Conservation (phyloP, 352 stramenopile genomes). For the Globisporangium okanoganense region DNA sequence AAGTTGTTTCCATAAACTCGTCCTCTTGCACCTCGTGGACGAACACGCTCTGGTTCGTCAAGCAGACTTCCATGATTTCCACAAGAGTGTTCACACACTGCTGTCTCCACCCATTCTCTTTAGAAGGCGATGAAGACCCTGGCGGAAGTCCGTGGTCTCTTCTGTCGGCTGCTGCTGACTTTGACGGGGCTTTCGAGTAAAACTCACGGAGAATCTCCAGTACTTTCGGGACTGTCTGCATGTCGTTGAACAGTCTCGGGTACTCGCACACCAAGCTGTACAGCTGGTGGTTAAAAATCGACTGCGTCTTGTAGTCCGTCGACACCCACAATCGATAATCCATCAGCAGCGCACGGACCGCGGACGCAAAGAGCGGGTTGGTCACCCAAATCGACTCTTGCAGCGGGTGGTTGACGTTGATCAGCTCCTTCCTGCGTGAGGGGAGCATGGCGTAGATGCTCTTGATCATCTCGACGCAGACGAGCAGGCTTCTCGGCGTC, state of each 20-base stretch:
- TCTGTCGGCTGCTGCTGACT: neutral
- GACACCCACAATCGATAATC: constrained; percentile 66
- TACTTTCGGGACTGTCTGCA: constrained; percentile 53
- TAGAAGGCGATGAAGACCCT: neutral
- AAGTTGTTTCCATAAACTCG: constrained; percentile 69
- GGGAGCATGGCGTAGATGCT: constrained; percentile 55
- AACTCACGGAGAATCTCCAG: constrained; percentile 61
- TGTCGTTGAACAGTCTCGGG: constrained; percentile 60
- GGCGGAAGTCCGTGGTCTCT: neutral
- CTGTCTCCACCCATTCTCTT: constrained; percentile 55
- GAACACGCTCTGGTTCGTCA: constrained; percentile 74
- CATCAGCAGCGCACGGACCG: constrained; percentile 57
- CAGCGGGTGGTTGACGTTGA: constrained; percentile 48
- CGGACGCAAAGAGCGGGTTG: constrained; percentile 70
- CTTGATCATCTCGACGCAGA: constrained; percentile 63
- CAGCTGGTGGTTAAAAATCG: constrained; percentile 78
- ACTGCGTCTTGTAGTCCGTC: constrained; percentile 71
- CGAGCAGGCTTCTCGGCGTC: constrained; percentile 60
- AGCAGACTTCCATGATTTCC: constrained; percentile 69
- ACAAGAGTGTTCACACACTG: constrained; percentile 75
- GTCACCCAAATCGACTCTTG: constrained; percentile 67
- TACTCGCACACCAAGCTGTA: constrained; percentile 68
- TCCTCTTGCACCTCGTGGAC: constrained; percentile 64
- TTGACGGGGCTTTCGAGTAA: constrained; percentile 27
- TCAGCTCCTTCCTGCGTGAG: constrained; percentile 14